These are phyloP conservation scores for Arthrocladium fulminans DNA, from an alignment of 2,329 filamentous ascomycete species.

Conservation along the genomic window DNA sequence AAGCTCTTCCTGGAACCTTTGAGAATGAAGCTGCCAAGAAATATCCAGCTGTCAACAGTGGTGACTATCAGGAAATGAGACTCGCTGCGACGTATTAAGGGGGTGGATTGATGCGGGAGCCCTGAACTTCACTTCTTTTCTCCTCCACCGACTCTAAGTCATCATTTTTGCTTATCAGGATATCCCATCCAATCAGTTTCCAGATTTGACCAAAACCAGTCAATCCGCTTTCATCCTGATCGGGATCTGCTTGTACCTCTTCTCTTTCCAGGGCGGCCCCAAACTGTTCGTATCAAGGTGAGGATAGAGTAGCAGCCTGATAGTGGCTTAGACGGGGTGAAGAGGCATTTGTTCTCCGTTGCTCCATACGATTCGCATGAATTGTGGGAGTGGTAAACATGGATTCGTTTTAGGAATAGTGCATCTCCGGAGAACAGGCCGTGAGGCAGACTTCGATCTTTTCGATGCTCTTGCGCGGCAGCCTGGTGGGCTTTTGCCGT, in stretches of 20 bases:
- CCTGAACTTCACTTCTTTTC: background rate
- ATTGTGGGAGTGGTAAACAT: no score
- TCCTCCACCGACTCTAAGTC: background rate
- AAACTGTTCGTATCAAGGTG: no score
- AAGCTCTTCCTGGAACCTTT: slow-evolving; percentile 73
- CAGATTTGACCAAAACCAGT: slow-evolving; percentile 52
- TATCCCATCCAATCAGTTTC: slow-evolving; percentile 51
- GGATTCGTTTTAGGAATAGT: no score
- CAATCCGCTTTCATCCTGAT: slow-evolving; percentile 21
- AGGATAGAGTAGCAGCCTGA: no score
- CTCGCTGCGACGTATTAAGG: slow-evolving; percentile 62
- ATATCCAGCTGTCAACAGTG: slow-evolving; percentile 71
- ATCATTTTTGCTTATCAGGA: slow-evolving; percentile 25
- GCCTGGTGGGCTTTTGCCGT: no score
- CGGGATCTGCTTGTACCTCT: background rate
- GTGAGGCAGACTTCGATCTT: no score
- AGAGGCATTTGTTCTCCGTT: no score
- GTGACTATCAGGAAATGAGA: slow-evolving; percentile 71
- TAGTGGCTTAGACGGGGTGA: no score
- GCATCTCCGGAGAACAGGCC: no score
- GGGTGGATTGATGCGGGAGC: background rate
- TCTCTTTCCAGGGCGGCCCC: slow-evolving; percentile 4
- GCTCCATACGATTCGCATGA: no score
- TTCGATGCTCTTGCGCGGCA: no score
- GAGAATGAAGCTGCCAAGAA: slow-evolving; percentile 52